Evolutionary conservation across 495 filamentous ascomycete genomes (phyloP).

Genomic region (Xylaria venustula): DNA sequence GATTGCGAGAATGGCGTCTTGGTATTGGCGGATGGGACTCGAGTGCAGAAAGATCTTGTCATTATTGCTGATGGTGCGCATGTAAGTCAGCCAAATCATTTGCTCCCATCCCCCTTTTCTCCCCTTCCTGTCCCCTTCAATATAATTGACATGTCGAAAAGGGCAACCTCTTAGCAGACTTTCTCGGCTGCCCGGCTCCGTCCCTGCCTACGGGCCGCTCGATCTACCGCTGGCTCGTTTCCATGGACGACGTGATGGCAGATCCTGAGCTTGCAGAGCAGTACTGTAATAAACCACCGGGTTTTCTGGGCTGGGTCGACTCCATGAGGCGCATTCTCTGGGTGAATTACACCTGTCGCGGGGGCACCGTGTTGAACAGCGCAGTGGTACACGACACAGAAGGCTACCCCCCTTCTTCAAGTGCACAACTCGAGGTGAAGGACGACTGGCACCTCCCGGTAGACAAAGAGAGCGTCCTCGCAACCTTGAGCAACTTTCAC

Average conservation of each 20-base stretch:
- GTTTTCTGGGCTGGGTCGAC: constrained; percentile 31
- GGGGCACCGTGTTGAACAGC: constrained; percentile 28
- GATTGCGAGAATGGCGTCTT: constrained; percentile 26
- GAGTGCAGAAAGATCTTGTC: constrained; percentile 21
- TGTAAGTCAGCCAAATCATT: constrained; percentile 20
- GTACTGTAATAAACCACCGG: constrained; percentile 17
- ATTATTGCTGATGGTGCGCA: constrained; percentile 33
- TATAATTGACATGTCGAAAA: constrained; percentile 11
- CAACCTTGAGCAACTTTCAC: constrained; percentile 25
- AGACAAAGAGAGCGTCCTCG: background rate
- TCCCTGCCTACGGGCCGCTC: constrained; percentile 31
- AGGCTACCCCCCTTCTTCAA: background rate
- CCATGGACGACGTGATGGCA: constrained; percentile 32
- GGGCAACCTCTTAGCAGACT: constrained; percentile 33
- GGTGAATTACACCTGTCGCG: constrained; percentile 47
- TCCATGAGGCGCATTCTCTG: constrained; percentile 30
- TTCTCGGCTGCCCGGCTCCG: constrained; percentile 17
- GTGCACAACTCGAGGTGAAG: no score
- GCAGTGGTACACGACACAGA: constrained; percentile 29
- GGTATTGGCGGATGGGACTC: constrained; percentile 16
- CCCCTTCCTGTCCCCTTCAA: no score
- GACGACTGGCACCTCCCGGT: constrained; percentile 2
- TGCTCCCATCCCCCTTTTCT: no score
- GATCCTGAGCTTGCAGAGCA: constrained; percentile 28
- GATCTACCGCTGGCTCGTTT: constrained; percentile 48